Percentiles rank a stretch among this genome's conserved stretches.
Conservation (phyloP, 129 eudicot genomes). For the Artemisia annua region DNA sequence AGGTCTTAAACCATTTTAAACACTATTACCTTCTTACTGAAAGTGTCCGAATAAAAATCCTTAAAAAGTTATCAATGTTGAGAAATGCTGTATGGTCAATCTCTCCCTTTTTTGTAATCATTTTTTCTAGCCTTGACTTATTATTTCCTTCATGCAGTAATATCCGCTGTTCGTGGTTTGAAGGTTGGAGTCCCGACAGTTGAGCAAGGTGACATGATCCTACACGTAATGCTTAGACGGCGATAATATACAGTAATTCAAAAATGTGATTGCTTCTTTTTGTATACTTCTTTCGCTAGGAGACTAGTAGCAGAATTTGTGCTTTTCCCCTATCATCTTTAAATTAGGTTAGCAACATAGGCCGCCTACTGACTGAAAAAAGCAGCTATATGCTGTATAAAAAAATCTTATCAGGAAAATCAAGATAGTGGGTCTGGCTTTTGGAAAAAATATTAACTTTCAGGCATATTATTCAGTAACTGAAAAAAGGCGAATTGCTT, state of each 20-base stretch:
- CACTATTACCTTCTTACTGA: not conserved
- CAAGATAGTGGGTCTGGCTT: slow-evolving; percentile 9
- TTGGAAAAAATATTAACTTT: not conserved
- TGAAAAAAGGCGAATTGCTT: not conserved
- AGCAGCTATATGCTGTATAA: not conserved
- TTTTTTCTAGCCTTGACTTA: not conserved
- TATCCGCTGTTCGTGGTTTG: slow-evolving; percentile 94
- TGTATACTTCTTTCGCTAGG: slow-evolving; percentile 16
- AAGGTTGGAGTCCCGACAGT: slow-evolving; percentile 69
- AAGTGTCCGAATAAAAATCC: not conserved
- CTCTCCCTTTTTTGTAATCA: not conserved
- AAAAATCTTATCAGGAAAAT: slow-evolving; percentile 7
- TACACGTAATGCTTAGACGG: slow-evolving; percentile 35
- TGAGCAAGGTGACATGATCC: slow-evolving; percentile 65
- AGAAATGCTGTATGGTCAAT: not conserved
- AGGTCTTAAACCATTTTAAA: slow-evolving; percentile 42
- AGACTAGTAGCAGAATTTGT: slow-evolving; percentile 19
- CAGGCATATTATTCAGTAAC: too few relatives aligned
- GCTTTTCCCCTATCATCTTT: not conserved
- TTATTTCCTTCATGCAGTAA: slow-evolving; percentile 56
- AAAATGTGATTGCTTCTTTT: slow-evolving; percentile 33
- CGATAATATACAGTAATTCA: slow-evolving; percentile 27
- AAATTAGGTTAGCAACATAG: slow-evolving; percentile 14
- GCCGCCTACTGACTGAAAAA: not conserved
- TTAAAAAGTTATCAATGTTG: slow-evolving; percentile 11